Percentiles rank a stretch among this genome's conserved stretches.
Conservation (phyloP, 2,329 filamentous ascomycete genomes). For the Cladosporium halotolerans region DNA sequence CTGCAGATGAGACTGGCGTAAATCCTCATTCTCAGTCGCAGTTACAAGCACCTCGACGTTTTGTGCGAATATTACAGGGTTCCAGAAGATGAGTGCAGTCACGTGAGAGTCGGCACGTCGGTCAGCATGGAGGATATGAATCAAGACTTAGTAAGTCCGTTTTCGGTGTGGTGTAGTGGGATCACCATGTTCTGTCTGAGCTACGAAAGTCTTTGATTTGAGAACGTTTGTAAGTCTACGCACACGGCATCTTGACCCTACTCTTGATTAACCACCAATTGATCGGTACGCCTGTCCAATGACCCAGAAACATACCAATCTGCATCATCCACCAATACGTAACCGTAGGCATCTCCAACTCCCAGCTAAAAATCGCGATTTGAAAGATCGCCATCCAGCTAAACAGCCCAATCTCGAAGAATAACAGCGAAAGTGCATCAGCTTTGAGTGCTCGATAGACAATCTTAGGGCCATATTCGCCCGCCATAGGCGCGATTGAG, state of each 20-base stretch:
- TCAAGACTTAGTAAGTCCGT: too few species aligned
- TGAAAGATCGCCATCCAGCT: constrained; percentile 29
- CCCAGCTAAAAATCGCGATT: constrained; percentile 22
- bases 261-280: constrained; percentile 21
- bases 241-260: too few species aligned
- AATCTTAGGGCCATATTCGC: constrained; percentile 23
- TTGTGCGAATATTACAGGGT: too few species aligned
- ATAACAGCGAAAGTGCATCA: constrained; percentile 24
- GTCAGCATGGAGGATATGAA: too few species aligned
- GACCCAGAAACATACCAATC: constrained; percentile 27
- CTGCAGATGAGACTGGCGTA: too few species aligned
- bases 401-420: constrained; percentile 29
- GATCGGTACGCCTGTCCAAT: constrained; percentile 26
- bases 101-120: neutral
- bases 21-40: too few species aligned
- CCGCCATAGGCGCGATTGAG: constrained; percentile 30
- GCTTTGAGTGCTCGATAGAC: constrained; percentile 25
- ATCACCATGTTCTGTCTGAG: too few species aligned
- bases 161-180: too few species aligned
- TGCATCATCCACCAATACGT: constrained; percentile 33
- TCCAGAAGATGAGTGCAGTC: neutral
- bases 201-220: too few species aligned
- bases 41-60: too few species aligned
- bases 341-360: constrained; percentile 23
- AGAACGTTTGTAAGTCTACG: too few species aligned